Evolutionary conservation across 805 yeast genomes (phyloP).

Genomic region (Gaillardinia entomophila): DNA sequence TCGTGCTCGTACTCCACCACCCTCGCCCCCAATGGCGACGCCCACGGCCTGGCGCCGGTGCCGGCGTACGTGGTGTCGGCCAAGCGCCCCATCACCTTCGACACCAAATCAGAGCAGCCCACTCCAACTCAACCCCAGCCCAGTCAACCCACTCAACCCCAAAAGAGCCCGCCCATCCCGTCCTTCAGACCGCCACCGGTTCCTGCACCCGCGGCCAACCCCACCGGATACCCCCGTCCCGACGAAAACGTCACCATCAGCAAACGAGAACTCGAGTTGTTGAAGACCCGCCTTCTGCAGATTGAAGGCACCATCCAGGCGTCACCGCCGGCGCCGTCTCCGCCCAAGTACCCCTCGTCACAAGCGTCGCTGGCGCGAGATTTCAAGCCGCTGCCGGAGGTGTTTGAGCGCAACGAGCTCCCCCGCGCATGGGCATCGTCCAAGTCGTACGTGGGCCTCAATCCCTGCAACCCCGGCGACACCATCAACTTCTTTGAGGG

Average conservation of each 20-base stretch:
- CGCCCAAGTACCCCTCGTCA: not conserved
- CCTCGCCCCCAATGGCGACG: not conserved
- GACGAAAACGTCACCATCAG: conserved; percentile 1
- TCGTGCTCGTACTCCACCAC: not conserved
- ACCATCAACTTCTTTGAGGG: conserved; percentile 15
- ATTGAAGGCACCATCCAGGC: conserved; percentile 4
- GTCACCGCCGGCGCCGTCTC: not conserved
- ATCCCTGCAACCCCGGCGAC: conserved; percentile 6
- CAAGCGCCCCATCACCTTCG: not conserved
- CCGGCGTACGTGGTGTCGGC: not conserved
- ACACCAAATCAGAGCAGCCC: too few relatives aligned
- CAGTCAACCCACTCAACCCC: too few relatives aligned
- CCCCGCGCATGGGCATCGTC: conserved; percentile 1
- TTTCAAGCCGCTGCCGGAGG: not conserved
- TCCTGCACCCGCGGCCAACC: too few relatives aligned
- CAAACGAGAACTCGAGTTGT: conserved; percentile 9
- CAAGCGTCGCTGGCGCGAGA: not conserved
- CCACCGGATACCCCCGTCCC: not conserved
- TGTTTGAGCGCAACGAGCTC: conserved; percentile 3
- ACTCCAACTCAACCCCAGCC: too few relatives aligned
- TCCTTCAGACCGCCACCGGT: not conserved
- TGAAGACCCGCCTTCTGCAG: conserved; percentile 9
- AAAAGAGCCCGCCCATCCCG: not conserved
- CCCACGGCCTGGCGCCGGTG: not conserved
- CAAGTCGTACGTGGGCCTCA: conserved; percentile 3